Base-by-base conservation (phyloP, 2,329 filamentous ascomycete species). In the Whalleya microplaca region DNA sequence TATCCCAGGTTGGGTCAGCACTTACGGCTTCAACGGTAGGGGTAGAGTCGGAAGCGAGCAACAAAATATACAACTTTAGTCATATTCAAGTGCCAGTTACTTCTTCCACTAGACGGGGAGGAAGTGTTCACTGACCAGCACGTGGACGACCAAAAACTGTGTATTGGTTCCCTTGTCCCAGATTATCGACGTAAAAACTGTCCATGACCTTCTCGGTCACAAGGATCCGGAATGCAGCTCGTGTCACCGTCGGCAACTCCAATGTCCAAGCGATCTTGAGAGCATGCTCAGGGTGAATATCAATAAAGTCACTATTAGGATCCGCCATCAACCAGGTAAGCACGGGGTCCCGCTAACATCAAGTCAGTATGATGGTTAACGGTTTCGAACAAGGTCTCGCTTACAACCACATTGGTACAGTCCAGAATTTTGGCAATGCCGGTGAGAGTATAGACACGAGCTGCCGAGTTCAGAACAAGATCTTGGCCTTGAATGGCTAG, bases 381-480 rank as follows among this genome's bases (percentile, higher is more conserved):
- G 20, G 32, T 19, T 20, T 37, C 29, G 42, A 3, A 18, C 5
- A n/a, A 3, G 2, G 41, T 19, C 43, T 32, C n/a, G 69, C 75
- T 66, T 60, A 79, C 78, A 19, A 85, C 69, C 7, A 76, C 68
- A 3, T 64, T 59, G 1, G 71, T 67, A 53, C 84, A 81, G 23
- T 85, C 82, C 48, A 88, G 80, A 41, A 85, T 76, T 56, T 83
- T 83, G 7, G 85, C 83, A 8, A 90, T 70, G 2, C 81, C 83
- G 32, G 84, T 82, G n/a, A 89, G 77, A 0, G 87, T 90, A 79
- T 85, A 90, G 40, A 89, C 73, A 14, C 88, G 85, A 10, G 81
- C 77, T 0, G 88, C 87, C 0, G 87, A 89, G 69, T 90, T 82
- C 14, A 91, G 69, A 1, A 77, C 73, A 0, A 85, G 76, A 27